These are phyloP conservation scores for Anacardium occidentale DNA, from an alignment of 345 rosid genomes.

Conservation along the genomic window DNA sequence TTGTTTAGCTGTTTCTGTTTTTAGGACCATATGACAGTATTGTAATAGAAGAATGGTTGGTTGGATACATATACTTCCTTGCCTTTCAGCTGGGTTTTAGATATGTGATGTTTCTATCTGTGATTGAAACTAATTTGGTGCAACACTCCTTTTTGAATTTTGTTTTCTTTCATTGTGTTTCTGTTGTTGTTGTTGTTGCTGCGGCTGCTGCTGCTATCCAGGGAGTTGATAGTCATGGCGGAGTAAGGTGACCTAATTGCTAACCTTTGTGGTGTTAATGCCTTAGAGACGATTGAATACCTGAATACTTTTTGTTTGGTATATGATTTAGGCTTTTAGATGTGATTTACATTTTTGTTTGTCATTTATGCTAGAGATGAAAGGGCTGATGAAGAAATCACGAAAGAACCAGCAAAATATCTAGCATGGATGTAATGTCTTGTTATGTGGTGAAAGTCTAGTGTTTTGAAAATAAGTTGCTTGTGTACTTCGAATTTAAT, in stretches of 20 bases:
- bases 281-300: neutral
- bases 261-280: neutral
- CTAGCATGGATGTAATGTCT: too few species aligned
- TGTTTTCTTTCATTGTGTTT: neutral
- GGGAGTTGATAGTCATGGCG: too few species aligned
- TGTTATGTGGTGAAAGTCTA: too few species aligned
- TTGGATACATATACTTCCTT: slow-evolving; percentile 20
- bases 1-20: slow-evolving; percentile 13
- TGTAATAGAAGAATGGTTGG: slow-evolving; percentile 28
- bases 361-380: too few species aligned
- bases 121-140: slow-evolving; percentile 20
- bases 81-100: slow-evolving; percentile 19
- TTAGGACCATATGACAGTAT: slow-evolving; percentile 27
- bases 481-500: too few species aligned
- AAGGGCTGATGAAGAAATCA: too few species aligned
- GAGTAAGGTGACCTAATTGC: neutral
- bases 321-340: too few species aligned
- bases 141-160: neutral
- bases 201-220: too few species aligned
- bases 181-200: neutral
- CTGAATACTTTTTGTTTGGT: too few species aligned
- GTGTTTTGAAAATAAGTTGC: too few species aligned
- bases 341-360: too few species aligned
- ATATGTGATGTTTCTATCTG: slow-evolving; percentile 11
- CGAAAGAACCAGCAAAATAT: too few species aligned